Evolutionary conservation across 1,284 basidiomycete genomes (phyloP), one percentile per base, ranked within the genome.

Genomic region (Leucoagaricus sp.): DNA sequence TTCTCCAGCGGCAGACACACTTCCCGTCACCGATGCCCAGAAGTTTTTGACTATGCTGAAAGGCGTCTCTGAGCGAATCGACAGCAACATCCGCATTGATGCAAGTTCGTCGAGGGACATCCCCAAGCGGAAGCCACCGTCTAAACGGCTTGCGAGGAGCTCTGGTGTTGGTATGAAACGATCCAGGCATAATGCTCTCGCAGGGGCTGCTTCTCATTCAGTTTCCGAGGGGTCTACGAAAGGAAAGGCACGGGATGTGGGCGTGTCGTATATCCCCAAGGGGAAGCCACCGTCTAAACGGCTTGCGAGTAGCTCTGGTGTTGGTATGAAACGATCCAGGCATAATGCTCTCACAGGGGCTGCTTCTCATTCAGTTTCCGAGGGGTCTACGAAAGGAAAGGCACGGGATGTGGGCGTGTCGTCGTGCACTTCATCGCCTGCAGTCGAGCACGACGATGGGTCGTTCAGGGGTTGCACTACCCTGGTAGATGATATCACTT

Each of bases 31-130:
- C 25, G 53, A 65, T 42, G 66, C 66, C 41, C 49, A 57, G 4
- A 49, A 62, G 29, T 66, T 71, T 26, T 41, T 71, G 36, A 60
- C 64, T 45, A 60, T 70, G 31, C 50, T 71, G 15, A 68, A 68
- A 54, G 66, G 62, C n/a, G 65, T 69, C 7, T 66, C 66, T 31
- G 64, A 63, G 13, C 60, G 63, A 19, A 60, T 68, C 8, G 67
- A 71, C 49, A 63, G 67, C 19, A 67, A 65, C 15, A 49, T 55
- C 21, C 53, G 53, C 21, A 49, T 15, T 19, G 53, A 55, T 19
- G 21, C 47, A 25, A 23, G 40, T 21, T 17, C 46, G 26, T 33
- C 53, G 15, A 49, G 34, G 47, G 53, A 55, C 3, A 40, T 2
- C 6, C 38, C 17, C 1, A 49, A 49, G 23, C 53, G 47, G 9